Evolutionary conservation across 768 basidiomycete species (phyloP).

Genomic region (Phaeotremella fagi): DNA sequence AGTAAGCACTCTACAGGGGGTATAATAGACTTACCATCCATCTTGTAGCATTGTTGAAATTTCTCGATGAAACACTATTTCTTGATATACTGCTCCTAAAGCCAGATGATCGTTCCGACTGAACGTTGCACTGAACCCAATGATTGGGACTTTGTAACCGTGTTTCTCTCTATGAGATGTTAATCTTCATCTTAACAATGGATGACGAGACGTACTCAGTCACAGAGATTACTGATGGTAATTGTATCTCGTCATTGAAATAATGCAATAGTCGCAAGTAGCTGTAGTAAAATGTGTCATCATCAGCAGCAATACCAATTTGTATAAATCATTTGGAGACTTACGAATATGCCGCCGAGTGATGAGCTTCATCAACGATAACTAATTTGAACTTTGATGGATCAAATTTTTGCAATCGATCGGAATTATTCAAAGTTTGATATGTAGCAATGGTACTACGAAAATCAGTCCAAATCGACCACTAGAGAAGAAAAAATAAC

Average conservation of each 20-base stretch:
- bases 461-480: slow-evolving; percentile 7
- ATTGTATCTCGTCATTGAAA: slow-evolving; percentile 60
- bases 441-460: slow-evolving; percentile 44
- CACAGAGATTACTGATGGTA: slow-evolving; percentile 48
- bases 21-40: slow-evolving; percentile 58
- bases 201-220: slow-evolving; percentile 10
- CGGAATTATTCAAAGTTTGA: slow-evolving; percentile 64
- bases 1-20: background rate
- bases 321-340: slow-evolving; percentile 36
- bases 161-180: background rate
- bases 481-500: slow-evolving; percentile 1
- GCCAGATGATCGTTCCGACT: slow-evolving; percentile 85
- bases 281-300: slow-evolving; percentile 46
- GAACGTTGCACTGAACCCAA: slow-evolving; percentile 95
- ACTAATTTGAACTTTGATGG: slow-evolving; percentile 64
- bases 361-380: slow-evolving; percentile 90
- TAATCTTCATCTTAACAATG: background rate
- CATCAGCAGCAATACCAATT: too few relatives aligned
- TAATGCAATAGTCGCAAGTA: slow-evolving; percentile 79
- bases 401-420: slow-evolving; percentile 70
- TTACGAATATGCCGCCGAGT: slow-evolving; percentile 86
- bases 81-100: slow-evolving; percentile 79
- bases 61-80: slow-evolving; percentile 86
- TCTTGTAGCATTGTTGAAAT: slow-evolving; percentile 90
- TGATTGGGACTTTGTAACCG: slow-evolving; percentile 59